These are phyloP conservation scores for Rugosomyces carneus DNA, from an alignment of 1,284 basidiomycete genomes.

Conservation along the genomic window DNA sequence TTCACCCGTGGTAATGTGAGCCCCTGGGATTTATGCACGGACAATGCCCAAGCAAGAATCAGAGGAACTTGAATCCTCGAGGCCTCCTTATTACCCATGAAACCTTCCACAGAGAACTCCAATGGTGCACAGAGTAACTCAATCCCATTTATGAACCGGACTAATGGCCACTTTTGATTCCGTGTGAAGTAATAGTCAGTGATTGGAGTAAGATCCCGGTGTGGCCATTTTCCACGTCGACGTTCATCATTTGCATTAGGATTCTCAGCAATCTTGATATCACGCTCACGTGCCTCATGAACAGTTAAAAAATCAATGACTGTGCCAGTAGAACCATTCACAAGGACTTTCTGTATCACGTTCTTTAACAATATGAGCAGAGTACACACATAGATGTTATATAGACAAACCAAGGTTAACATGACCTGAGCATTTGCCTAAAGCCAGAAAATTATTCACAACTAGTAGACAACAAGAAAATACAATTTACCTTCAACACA, in stretches of 20 bases:
- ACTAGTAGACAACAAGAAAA: neutral
- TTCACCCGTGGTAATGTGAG: conserved; percentile 72
- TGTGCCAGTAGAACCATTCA: conserved; percentile 77
- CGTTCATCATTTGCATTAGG: neutral
- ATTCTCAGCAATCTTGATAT: conserved; percentile 22
- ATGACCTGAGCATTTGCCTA: conserved; percentile 52
- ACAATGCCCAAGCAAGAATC: conserved; percentile 76
- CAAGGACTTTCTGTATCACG: conserved; percentile 62
- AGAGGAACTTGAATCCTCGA: conserved; percentile 50
- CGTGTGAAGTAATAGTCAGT: conserved; percentile 21
- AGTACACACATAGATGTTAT: neutral
- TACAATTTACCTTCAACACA: conserved; percentile 24
- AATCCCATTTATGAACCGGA: conserved; percentile 41
- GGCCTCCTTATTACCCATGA: conserved; percentile 38
- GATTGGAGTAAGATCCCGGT: neutral
- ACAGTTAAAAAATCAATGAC: conserved; percentile 56
- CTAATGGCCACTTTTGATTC: conserved; percentile 42
- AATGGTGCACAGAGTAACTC: conserved; percentile 41
- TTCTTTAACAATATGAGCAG: conserved; percentile 26
- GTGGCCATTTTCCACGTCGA: conserved; percentile 1
- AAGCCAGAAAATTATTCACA: conserved; percentile 16
- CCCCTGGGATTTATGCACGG: conserved; percentile 82
- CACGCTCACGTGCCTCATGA: conserved; percentile 24
- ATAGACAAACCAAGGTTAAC: conserved; percentile 34
- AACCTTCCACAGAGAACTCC: conserved; percentile 45